A percentile compares a stretch with the other conserved stretches of the same genome.
These are phyloP conservation scores for Blastocystis sp. DNA, from an alignment of 352 stramenopile species.

Conservation along the genomic window DNA sequence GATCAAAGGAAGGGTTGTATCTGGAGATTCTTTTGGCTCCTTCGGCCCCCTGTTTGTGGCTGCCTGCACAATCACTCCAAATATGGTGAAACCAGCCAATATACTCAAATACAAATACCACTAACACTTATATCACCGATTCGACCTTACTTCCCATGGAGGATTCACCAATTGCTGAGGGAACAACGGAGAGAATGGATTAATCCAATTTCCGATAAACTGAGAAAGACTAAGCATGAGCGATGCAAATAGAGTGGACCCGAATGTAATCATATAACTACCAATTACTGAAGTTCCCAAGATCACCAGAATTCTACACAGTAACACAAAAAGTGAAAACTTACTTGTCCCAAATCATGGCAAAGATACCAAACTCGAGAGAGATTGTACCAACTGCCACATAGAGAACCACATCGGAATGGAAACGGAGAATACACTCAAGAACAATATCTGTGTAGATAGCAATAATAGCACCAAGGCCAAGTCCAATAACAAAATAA, in stretches of 20 bases:
- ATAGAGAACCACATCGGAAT: slow-evolving; percentile 50
- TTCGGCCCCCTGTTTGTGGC: slow-evolving; percentile 14
- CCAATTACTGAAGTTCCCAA: slow-evolving; percentile 38
- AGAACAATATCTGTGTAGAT: slow-evolving; percentile 55
- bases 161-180: slow-evolving; percentile 19
- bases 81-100: not conserved
- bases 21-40: not conserved
- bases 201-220: slow-evolving; percentile 57
- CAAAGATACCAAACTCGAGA: slow-evolving; percentile 47
- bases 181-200: slow-evolving; percentile 52
- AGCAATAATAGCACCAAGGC: slow-evolving; percentile 31
- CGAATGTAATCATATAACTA: slow-evolving; percentile 56
- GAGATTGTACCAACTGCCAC: not conserved
- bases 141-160: not conserved
- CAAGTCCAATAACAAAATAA: slow-evolving; percentile 40
- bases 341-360: slow-evolving; percentile 44
- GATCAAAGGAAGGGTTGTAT: not conserved
- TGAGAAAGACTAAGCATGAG: slow-evolving; percentile 8
- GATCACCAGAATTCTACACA: slow-evolving; percentile 47
- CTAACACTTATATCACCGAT: not conserved
- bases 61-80: slow-evolving; percentile 34
- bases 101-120: slow-evolving; percentile 47
- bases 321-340: not conserved
- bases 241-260: not conserved
- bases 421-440: slow-evolving; percentile 47